Conservation (phyloP, 2,329 filamentous ascomycete species). For the Alternaria conjuncta region DNA sequence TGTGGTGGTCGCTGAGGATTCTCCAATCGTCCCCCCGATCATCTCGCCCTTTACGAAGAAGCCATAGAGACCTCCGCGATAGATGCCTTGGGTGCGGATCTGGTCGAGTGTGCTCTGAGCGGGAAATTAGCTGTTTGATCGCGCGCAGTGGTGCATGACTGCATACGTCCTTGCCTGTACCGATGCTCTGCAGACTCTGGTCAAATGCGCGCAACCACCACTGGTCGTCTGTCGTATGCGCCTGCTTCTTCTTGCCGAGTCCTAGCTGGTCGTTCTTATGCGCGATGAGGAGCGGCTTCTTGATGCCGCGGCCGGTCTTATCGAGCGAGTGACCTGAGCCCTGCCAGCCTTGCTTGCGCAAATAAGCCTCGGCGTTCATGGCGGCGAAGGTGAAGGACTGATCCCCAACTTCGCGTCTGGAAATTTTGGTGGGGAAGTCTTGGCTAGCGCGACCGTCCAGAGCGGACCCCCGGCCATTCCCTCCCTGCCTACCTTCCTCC, state of each 20-base stretch:
- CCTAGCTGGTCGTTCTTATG: slow-evolving; percentile 83
- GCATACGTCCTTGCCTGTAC: slow-evolving; percentile 38
- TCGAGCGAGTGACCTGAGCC: slow-evolving; percentile 89
- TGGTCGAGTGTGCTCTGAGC: slow-evolving; percentile 62
- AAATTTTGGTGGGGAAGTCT: slow-evolving; percentile 28
- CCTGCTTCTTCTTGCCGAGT: slow-evolving; percentile 73
- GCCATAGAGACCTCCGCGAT: slow-evolving; percentile 71
- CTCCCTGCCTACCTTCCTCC: not conserved
- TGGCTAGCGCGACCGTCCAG: slow-evolving; percentile 8
- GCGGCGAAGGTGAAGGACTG: slow-evolving; percentile 7
- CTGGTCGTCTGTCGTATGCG: slow-evolving; percentile 70
- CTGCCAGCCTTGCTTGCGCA: slow-evolving; percentile 87
- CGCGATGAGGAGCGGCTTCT: slow-evolving; percentile 80
- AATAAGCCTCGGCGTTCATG: slow-evolving; percentile 86
- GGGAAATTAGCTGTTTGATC: slow-evolving; percentile 27
- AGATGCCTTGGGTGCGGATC: slow-evolving; percentile 55
- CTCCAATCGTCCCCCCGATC: slow-evolving; percentile 71
- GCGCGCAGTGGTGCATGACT: not conserved
- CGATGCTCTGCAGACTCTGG: slow-evolving; percentile 76
- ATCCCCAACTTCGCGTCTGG: slow-evolving; percentile 4
- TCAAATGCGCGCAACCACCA: slow-evolving; percentile 99
- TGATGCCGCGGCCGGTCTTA: slow-evolving; percentile 75
- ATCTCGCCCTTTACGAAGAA: slow-evolving; percentile 84
- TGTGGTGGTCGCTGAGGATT: slow-evolving; percentile 26
- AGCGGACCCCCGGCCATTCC: slow-evolving; percentile 10